phyloP scores from a whole-genome alignment of 345 rosid genomes.

The Linum usitatissimum region DNA sequence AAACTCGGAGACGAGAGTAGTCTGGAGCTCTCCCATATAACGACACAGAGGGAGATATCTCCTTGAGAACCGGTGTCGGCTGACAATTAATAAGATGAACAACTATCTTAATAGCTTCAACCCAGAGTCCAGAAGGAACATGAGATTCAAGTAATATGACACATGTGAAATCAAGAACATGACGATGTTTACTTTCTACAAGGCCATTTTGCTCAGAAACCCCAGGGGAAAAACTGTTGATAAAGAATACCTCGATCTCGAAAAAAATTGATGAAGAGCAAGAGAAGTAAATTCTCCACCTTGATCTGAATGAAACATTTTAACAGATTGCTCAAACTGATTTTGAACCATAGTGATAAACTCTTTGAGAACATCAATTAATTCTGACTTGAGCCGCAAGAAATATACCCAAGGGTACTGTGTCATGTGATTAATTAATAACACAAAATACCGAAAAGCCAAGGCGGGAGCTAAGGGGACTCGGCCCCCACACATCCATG shows the following conservation, averaged over 20 bases:
- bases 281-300: constrained; percentile 9
- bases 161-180: constrained; percentile 9
- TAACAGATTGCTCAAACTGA: constrained; percentile 2
- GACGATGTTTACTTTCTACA: background rate
- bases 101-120: background rate
- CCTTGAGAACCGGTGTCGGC: background rate
- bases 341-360: background rate
- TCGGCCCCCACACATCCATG: background rate
- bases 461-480: background rate
- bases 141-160: constrained; percentile 1
- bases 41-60: background rate
- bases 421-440: constrained; percentile 7
- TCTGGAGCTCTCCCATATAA: background rate
- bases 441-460: background rate
- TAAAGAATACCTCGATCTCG: constrained; percentile 3
- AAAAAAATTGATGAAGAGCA: constrained; percentile 3
- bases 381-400: background rate
- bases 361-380: background rate
- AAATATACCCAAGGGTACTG: constrained; percentile 5
- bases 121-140: constrained; percentile 7
- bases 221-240: background rate
- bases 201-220: constrained; percentile 8
- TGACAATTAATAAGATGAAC: constrained; percentile 6
- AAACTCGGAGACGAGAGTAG: background rate
- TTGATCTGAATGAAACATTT: background rate